Base-by-base conservation (phyloP, 1,284 basidiomycete genomes). In the Hymenochaete sp. region DNA sequence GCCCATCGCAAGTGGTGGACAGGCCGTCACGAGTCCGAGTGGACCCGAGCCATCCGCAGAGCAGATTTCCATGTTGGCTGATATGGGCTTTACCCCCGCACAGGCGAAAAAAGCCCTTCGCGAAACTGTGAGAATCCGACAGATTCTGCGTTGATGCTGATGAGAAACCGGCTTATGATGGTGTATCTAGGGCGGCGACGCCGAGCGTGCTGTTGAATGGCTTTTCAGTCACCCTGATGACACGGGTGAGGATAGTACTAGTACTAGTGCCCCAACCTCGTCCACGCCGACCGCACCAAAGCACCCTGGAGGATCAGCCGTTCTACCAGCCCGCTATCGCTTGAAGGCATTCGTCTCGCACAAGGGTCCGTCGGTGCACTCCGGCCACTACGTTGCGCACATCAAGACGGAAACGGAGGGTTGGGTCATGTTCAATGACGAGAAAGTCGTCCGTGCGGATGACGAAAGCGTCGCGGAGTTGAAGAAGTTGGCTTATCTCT, bases 341-440 rank as follows among this genome's bases (percentile, higher is more conserved):
- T 74, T 97, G 25, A 90, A 92, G 62, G 88, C 87, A 7, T 98
- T 98, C 67, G 82, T 98, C 57, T 97, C 92, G 46, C 95, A 98
- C 71, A 98, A 97, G 57, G 95, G 93, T 0, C 88, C 91, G 0
- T 92, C 88, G 0, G 89, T 93, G 16, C 92, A 95, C 61, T 93
- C 89, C 0, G 93, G 93, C 0, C 93, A 97, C 59, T 98, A 97
- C 57, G 88, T 93, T 16, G 85, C 86, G 19, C 90, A 93, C 59
- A 73, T 93, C 31, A 69, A 72, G 32, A 56, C 56, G 14, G 67
- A 68, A 46, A 71, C 65, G 18, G 76, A 74, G 25, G 69, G 63
- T 5, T 93, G 92, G 89, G 81, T 93, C 46, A 62, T 96, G 55
- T 93, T 91, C 67, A 96, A 97, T 56, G 92, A 97, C 62, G 92